These are phyloP conservation scores for Athelia sp. DNA, from an alignment of 1,284 basidiomycete species.

Conservation along the genomic window DNA sequence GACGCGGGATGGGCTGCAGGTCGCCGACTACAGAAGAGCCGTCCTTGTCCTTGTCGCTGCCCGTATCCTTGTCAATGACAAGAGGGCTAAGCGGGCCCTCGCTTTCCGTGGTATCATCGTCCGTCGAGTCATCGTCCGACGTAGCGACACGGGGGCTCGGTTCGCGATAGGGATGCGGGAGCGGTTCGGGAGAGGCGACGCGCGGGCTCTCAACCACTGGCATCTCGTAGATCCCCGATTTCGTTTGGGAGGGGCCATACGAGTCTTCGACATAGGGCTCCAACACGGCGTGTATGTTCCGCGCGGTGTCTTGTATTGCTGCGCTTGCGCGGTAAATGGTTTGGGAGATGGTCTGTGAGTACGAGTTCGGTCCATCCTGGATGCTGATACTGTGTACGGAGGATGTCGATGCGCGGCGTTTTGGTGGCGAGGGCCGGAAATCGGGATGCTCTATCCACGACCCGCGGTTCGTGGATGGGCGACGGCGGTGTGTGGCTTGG, in stretches of 20 bases:
- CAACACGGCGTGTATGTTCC: neutral
- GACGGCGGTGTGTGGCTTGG: neutral
- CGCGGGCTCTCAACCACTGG: neutral
- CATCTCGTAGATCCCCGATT: neutral
- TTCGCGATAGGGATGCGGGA: constrained; percentile 28
- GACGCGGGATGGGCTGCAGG: constrained; percentile 9
- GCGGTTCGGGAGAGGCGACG: constrained; percentile 21
- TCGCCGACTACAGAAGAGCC: neutral
- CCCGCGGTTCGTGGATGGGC: neutral
- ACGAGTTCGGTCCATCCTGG: neutral
- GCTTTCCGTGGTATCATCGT: too few species aligned
- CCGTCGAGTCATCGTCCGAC: neutral
- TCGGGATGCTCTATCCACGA: neutral
- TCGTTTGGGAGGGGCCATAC: neutral
- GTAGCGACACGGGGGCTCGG: constrained; percentile 4
- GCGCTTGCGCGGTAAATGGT: neutral
- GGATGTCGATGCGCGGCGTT: neutral
- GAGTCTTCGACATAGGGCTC: neutral
- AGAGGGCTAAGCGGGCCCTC: too few species aligned
- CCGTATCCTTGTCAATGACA: neutral
- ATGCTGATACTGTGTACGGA: neutral
- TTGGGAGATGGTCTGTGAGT: constrained; percentile 22
- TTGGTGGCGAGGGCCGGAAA: neutral
- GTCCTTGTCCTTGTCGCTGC: neutral
- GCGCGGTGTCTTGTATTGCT: neutral